phyloP scores from a whole-genome alignment of 2,329 filamentous ascomycete species.

The Clonostachys rhizophaga region DNA sequence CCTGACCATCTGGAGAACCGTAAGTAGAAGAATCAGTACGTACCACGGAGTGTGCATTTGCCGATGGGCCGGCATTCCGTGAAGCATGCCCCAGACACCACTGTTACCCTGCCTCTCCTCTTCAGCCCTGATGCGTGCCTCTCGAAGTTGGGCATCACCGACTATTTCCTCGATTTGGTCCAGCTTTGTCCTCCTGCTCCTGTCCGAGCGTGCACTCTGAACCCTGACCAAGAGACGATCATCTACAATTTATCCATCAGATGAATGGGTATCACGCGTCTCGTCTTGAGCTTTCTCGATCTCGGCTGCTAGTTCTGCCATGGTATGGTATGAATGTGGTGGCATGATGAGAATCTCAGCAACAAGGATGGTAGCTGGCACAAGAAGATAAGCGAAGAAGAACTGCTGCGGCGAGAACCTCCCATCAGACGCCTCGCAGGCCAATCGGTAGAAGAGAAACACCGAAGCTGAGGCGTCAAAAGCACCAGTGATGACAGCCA shows the following conservation, averaged over 20 bases:
- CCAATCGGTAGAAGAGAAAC: constrained; percentile 68
- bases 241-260: constrained; percentile 49
- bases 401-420: constrained; percentile 27
- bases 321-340: constrained; percentile 27
- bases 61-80: constrained; percentile 61
- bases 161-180: constrained; percentile 60
- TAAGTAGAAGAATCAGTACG: constrained; percentile 79
- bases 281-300: constrained; percentile 28
- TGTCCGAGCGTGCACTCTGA: constrained; percentile 35
- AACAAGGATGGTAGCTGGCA: constrained; percentile 26
- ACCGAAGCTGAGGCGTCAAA: constrained; percentile 79
- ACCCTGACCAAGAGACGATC: constrained; percentile 35
- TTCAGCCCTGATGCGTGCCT: constrained; percentile 47
- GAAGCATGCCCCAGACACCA: constrained; percentile 69
- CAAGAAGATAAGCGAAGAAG: constrained; percentile 30
- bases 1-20: constrained; percentile 68
- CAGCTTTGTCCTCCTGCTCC: constrained; percentile 49
- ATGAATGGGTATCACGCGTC: constrained; percentile 39
- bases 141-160: constrained; percentile 49
- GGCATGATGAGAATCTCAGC: constrained; percentile 35
- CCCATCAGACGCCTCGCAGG: constrained; percentile 53
- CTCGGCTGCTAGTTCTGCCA: constrained; percentile 29
- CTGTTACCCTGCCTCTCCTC: constrained; percentile 54
- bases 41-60: constrained; percentile 84
- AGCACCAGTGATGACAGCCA: constrained; percentile 73